Evolutionary conservation across 148 eudicot species (phyloP), one percentile per base, ranked within the genome.

Genomic region (Rhododendron mucronatum): DNA sequence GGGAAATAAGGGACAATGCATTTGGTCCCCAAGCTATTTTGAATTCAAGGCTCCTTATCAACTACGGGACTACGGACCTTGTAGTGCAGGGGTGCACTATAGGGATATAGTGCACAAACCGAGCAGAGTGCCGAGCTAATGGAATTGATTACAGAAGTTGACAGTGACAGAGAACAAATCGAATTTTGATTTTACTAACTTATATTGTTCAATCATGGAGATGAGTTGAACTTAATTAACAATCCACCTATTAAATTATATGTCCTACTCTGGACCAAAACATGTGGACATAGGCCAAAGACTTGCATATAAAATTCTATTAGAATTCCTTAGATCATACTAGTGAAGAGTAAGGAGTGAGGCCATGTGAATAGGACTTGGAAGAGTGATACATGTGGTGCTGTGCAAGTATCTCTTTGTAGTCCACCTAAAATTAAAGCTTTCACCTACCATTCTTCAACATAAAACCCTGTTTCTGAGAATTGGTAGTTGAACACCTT

Each of bases 401-500:
- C n/a, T 39, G 26, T 45, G 14, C 9, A 47, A 45, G 51, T 10
- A 20, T 69, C 35, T 69, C 13, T 39, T 30, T 30, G 0, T 21
- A 50, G 33, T 59, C 50, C 78, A 50, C 69, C 35, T 75, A 23
- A 26, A 13, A 14, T 47, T 16, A 28, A 81, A 73, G 44, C 7
- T 5, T 71, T 11, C 78, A 86, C 39, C 85, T 86, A 28, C 76
- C 61, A 79, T 47, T 79, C 82, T 48, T 47, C 20, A 21, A 79
- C 57, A 7, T 11, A 5, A 37, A 75, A 16, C 1, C 23, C 47
- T 18, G 3, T 11, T 15, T 18, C n/a, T 6, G 48, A 75, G 79
- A 75, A 75, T 6, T 75, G 79, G 79, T 75, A 2, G 79, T 37
- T 75, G 79, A 37, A 74, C 45, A 12, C 7, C 44, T 71, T 65